Evolutionary conservation across 305 asterid species (phyloP).

Genomic region (Fraxinus velutina): DNA sequence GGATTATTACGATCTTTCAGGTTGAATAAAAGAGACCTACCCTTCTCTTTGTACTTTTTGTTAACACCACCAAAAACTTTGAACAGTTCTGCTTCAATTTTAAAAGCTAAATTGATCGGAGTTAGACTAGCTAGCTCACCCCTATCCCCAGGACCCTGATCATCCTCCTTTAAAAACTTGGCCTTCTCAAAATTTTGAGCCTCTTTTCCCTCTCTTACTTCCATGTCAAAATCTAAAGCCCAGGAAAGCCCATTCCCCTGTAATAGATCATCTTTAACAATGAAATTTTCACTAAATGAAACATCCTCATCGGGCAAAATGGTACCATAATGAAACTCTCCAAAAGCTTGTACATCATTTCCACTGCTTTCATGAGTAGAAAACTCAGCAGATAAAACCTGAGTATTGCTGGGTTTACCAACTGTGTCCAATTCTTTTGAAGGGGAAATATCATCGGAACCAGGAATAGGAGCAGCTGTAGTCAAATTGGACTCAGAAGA

Average conservation of each 20-base stretch:
- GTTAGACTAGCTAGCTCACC: conserved; percentile 31
- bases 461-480: conserved; percentile 29
- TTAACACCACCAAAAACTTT: conserved; percentile 82
- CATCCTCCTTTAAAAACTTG: conserved; percentile 37
- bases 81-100: conserved; percentile 76
- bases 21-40: conserved; percentile 68
- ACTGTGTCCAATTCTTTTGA: conserved; percentile 28
- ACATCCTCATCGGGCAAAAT: conserved; percentile 64
- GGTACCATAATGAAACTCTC: conserved; percentile 46
- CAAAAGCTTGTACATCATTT: conserved; percentile 38
- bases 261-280: conserved; percentile 84
- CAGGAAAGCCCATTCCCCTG: conserved; percentile 98
- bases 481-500: conserved; percentile 35
- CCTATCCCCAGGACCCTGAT: conserved; percentile 18
- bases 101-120: conserved; percentile 54
- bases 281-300: conserved; percentile 69
- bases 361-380: conserved; percentile 38
- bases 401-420: conserved; percentile 35
- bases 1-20: conserved; percentile 87
- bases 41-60: conserved; percentile 94
- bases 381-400: conserved; percentile 34
- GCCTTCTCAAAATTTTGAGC: conserved; percentile 36
- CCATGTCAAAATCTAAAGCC: conserved; percentile 80
- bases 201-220: conserved; percentile 45
- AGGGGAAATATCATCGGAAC: conserved; percentile 23